Base-by-base conservation (phyloP, 2,329 filamentous ascomycete genomes). In the Sclerotiophoma versabilis region DNA sequence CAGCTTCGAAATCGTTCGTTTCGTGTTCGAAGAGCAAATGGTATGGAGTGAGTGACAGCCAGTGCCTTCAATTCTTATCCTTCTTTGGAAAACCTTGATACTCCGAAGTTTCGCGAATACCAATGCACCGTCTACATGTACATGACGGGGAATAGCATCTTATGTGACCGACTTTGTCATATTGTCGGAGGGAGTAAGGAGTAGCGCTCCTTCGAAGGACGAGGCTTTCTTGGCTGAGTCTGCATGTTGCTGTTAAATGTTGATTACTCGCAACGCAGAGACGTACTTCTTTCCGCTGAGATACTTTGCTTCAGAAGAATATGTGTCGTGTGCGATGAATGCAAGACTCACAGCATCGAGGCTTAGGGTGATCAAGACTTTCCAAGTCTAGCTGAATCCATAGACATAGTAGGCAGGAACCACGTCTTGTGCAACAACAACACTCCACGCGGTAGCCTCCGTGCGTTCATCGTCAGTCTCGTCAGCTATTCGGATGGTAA, bases 281-380 rank as follows among this genome's bases (percentile, higher is more conserved):
- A 63, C 56, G 34, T 71, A 71, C 42, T 72, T 69, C 17, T 52
- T 54, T 4, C 59, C 54, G 5, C 58, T 60, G 2, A 69, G 41
- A 7, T 58, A 50, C 15, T 39, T 51, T 5, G 69, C 68, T 5
- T 58, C 50, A 2, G 45, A 51, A 0, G 63, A 69, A 3, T 34
- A 50, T 11, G 59, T 49, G 23, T 69, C 56, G 36, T 65, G 64
- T 3, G 62, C 62, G 0, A 71, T 44, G 37, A 70, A 71, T 1
- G 63, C 65, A 7, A 72, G 57, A 41, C 68, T 71, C 19, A 64
- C 66, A 26, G 68, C 68, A 43, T 71, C 68, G 25, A 71, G 68
- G 17, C 63, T 60, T 9, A 70, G 48, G 2, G 52, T 49, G 4
- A 47, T 56, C 8, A 70, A 26, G 42, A 70, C 65, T 23, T 60